These are phyloP conservation scores for Ophiostoma piceae DNA, from an alignment of 2,329 filamentous ascomycete species.

Conservation along the genomic window DNA sequence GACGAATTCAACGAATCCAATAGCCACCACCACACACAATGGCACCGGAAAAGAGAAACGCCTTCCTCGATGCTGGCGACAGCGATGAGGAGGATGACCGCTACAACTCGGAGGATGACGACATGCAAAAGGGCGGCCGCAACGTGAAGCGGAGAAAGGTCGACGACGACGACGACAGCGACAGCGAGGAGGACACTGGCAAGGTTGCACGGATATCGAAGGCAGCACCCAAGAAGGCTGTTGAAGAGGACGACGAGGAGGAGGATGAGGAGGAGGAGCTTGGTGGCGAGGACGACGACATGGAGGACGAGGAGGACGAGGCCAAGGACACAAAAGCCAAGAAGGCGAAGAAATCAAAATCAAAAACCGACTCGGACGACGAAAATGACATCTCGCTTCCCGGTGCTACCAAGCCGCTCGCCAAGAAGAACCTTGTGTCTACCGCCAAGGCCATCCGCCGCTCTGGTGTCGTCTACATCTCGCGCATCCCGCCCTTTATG, in stretches of 20 bases:
- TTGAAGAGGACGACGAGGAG: background rate
- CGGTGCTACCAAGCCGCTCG: slow-evolving; percentile 48
- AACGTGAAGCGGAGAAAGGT: slow-evolving; percentile 60
- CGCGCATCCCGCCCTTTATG: slow-evolving; percentile 82
- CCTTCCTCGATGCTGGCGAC: slow-evolving; percentile 59
- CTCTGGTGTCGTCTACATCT: slow-evolving; percentile 78
- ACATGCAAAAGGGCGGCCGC: slow-evolving; percentile 60
- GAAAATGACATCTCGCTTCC: slow-evolving; percentile 36
- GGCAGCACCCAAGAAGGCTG: background rate
- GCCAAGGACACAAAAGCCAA: slow-evolving; percentile 1
- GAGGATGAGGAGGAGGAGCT: background rate
- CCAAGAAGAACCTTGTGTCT: slow-evolving; percentile 63
- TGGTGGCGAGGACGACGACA: slow-evolving; percentile 24
- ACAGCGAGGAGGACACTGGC: slow-evolving; percentile 22
- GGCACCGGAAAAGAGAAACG: slow-evolving; percentile 64
- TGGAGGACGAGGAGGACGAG: background rate
- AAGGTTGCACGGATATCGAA: background rate
- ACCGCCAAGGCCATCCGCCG: slow-evolving; percentile 61
- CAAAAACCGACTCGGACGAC: slow-evolving; percentile 10
- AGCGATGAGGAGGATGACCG: slow-evolving; percentile 55
- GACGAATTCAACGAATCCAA: background rate
- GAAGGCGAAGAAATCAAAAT: slow-evolving; percentile 2
- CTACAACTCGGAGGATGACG: slow-evolving; percentile 63
- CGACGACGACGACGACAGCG: slow-evolving; percentile 37
- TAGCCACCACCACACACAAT: slow-evolving; percentile 39